Conservation (phyloP, 2,329 filamentous ascomycete species). For the Penicillium sp. region DNA sequence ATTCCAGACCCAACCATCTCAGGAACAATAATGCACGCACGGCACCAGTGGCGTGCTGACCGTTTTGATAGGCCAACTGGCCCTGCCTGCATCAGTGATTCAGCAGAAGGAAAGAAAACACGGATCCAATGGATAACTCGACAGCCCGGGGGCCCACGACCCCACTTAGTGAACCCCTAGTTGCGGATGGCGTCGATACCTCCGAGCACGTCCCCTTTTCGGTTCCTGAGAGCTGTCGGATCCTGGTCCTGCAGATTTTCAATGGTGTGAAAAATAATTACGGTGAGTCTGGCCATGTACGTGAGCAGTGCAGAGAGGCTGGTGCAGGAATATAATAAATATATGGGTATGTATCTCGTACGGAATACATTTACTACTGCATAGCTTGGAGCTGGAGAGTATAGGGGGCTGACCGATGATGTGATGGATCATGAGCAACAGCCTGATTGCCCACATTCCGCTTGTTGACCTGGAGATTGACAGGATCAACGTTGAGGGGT, state of each 20-base stretch:
- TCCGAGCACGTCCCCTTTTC: conserved; percentile 13
- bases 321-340: neutral
- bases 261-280: neutral
- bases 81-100: conserved; percentile 7
- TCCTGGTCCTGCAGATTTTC: neutral
- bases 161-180: conserved; percentile 25
- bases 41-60: conserved; percentile 8
- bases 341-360: neutral
- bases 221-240: conserved; percentile 11
- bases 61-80: conserved; percentile 24
- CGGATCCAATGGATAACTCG: conserved; percentile 15
- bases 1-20: conserved; percentile 26
- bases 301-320: neutral
- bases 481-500: conserved; percentile 8
- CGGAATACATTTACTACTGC: neutral
- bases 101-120: conserved; percentile 7
- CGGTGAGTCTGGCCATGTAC: neutral
- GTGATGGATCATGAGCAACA: conserved; percentile 21
- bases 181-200: conserved; percentile 23
- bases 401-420: conserved; percentile 12
- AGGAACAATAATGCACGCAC: conserved; percentile 30
- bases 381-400: neutral
- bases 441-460: conserved; percentile 20
- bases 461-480: conserved; percentile 16
- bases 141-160: conserved; percentile 22